Evolutionary conservation across 2,329 filamentous ascomycete genomes (phyloP), one percentile per base, ranked within the genome.

Genomic region (Nemania sp.): DNA sequence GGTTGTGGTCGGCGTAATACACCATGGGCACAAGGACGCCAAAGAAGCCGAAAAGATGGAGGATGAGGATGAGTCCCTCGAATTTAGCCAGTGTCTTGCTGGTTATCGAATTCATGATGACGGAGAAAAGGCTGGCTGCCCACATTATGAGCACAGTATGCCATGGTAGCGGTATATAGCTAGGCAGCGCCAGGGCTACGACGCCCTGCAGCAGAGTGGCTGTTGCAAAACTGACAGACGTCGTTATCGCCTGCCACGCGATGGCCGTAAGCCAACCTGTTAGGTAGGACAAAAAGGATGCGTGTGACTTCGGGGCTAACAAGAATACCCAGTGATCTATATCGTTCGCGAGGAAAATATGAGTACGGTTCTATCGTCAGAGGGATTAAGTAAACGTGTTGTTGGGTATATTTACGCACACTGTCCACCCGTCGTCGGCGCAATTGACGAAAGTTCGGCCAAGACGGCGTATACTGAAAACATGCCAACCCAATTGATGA

Each of bases 401-500:
- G 25, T 29, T 29, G 3, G 25, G 25, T 29, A 3, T 29, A 29
- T 39, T 11, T 39, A 21, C 42, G 5, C 61, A 65, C 62, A 70
- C 54, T 69, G 68, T 5, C 68, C 67, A 32, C 64, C 66, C 2
- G 64, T 60, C 5, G 68, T 70, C 2, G 67, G 68, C 3, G 67
- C 67, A 9, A 63, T 61, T 2, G 68, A 69, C 13, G 64, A 62
- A 20, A 68, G 20, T 29, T 69, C 67, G 2, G 56, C 68, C 54
- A 69, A 51, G 5, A 55, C 52, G 10, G 61, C 48, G 53, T 79
- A 80, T 25, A 80, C 74, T 34, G 77, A 75, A 25, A 79, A 67
- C 63, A 76, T 78, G 4, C 80, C 50, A 10, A 53, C 35, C 39
- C 25, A 53, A n/a, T 45, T 45, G 2, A 35, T 10, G 0, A 53